Conservation (phyloP, 2,329 filamentous ascomycete species). For the Sclerotinia sclerotiorum region DNA sequence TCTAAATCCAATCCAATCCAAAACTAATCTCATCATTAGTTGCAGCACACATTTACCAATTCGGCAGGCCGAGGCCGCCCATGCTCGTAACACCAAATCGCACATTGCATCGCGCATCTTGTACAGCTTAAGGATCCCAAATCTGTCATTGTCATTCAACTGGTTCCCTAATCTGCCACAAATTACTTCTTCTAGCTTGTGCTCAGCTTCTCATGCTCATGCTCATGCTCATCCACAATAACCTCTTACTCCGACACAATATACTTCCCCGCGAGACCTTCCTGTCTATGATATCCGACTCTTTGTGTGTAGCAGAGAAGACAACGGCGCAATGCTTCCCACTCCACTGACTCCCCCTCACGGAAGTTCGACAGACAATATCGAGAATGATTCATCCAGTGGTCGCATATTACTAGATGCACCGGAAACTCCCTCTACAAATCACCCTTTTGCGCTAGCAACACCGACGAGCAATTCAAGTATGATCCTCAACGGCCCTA, state of each 20-base stretch:
- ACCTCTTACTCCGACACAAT: not conserved
- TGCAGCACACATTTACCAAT: slow-evolving; percentile 14
- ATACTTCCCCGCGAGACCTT: not conserved
- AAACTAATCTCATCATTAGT: not conserved
- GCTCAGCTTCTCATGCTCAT: not conserved
- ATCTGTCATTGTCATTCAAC: slow-evolving; percentile 8
- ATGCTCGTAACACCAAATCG: slow-evolving; percentile 19
- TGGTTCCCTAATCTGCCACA: slow-evolving; percentile 4
- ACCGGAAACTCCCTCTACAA: slow-evolving; percentile 4
- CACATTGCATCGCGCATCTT: slow-evolving; percentile 22
- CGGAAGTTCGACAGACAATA: slow-evolving; percentile 29
- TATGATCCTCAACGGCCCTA: slow-evolving; percentile 26
- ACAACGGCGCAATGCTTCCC: slow-evolving; percentile 31
- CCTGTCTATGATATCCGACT: slow-evolving; percentile 24
- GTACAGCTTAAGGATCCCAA: slow-evolving; percentile 16
- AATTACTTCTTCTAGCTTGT: not conserved
- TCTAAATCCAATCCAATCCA: not conserved
- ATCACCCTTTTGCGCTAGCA: slow-evolving; percentile 15
- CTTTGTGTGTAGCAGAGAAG: slow-evolving; percentile 28
- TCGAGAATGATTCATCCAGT: slow-evolving; percentile 25
- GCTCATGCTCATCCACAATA: not conserved
- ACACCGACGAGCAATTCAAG: slow-evolving; percentile 29
- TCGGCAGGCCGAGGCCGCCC: slow-evolving; percentile 17
- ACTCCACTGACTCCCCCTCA: slow-evolving; percentile 34
- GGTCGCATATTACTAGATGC: slow-evolving; percentile 21